Conservation (phyloP, 257 asterid species). For the Scutellaria baicalensis region DNA sequence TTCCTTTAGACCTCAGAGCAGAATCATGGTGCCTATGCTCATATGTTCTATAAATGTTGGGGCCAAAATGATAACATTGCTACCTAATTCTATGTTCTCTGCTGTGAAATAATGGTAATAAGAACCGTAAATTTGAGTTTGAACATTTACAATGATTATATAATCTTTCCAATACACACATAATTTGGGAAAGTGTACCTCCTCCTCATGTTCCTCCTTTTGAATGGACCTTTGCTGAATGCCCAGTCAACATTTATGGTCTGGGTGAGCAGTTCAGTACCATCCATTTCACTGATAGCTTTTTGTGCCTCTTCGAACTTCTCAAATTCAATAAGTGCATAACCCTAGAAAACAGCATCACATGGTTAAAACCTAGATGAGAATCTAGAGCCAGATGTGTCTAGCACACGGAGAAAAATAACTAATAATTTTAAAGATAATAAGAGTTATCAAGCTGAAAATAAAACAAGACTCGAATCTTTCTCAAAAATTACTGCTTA, state of each 20-base stretch:
- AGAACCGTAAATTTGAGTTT: not conserved
- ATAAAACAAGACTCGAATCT: not conserved
- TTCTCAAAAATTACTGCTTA: not conserved
- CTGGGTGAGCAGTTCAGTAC: conserved; percentile 60
- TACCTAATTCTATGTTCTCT: not conserved
- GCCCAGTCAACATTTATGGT: conserved; percentile 86
- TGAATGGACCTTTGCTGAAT: conserved; percentile 92
- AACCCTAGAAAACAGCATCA: conserved; percentile 26
- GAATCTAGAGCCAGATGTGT: not conserved
- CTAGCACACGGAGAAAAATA: not conserved
- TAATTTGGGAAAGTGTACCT: conserved; percentile 38
- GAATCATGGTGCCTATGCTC: no score
- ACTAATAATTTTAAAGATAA: not conserved
- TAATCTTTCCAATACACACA: not conserved
- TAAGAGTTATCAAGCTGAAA: not conserved
- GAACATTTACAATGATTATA: not conserved
- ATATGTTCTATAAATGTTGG: no score
- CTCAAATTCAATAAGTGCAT: conserved; percentile 71
- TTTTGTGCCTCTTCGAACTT: conserved; percentile 73
- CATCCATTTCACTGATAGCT: conserved; percentile 72
- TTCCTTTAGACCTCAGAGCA: no score
- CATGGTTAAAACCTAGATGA: not conserved
- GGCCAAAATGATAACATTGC: not conserved
- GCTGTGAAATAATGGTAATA: not conserved
- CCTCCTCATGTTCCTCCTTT: conserved; percentile 71